Evolutionary conservation across 2,329 filamentous ascomycete genomes (phyloP).

Genomic region (Dactylellina drechsleri): DNA sequence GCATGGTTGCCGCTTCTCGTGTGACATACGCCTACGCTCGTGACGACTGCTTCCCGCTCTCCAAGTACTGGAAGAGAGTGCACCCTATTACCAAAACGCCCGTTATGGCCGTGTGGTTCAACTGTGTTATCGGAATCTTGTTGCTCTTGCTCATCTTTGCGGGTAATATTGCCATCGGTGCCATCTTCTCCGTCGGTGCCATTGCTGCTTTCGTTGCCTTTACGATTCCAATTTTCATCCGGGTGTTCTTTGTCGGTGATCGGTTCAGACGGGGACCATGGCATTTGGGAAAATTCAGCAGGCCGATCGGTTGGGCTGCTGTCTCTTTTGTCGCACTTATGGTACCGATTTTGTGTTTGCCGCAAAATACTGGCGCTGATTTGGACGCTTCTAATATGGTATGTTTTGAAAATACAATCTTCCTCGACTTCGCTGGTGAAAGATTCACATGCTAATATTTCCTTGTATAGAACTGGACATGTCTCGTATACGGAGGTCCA

Average conservation of each 20-base stretch:
- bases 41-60: slow-evolving; percentile 75
- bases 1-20: slow-evolving; percentile 73
- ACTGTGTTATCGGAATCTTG: slow-evolving; percentile 69
- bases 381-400: slow-evolving; percentile 31
- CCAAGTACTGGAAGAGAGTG: slow-evolving; percentile 69
- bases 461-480: slow-evolving; percentile 74
- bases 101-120: slow-evolving; percentile 77
- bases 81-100: slow-evolving; percentile 72
- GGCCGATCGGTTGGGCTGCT: slow-evolving; percentile 69
- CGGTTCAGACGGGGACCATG: slow-evolving; percentile 75
- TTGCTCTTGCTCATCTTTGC: slow-evolving; percentile 74
- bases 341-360: slow-evolving; percentile 75
- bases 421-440: background rate
- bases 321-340: slow-evolving; percentile 72
- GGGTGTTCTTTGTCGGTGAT: slow-evolving; percentile 70
- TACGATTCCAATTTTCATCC: slow-evolving; percentile 69
- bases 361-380: slow-evolving; percentile 66
- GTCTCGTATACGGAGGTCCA: slow-evolving; percentile 72
- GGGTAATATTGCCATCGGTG: slow-evolving; percentile 71
- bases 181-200: slow-evolving; percentile 76
- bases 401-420: slow-evolving; percentile 1
- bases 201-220: slow-evolving; percentile 74
- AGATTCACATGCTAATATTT: background rate
- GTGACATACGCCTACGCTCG: slow-evolving; percentile 79
- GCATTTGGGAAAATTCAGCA: slow-evolving; percentile 72